Evolutionary conservation across 257 asterid species (phyloP).

Genomic region (Coffea canephora): DNA sequence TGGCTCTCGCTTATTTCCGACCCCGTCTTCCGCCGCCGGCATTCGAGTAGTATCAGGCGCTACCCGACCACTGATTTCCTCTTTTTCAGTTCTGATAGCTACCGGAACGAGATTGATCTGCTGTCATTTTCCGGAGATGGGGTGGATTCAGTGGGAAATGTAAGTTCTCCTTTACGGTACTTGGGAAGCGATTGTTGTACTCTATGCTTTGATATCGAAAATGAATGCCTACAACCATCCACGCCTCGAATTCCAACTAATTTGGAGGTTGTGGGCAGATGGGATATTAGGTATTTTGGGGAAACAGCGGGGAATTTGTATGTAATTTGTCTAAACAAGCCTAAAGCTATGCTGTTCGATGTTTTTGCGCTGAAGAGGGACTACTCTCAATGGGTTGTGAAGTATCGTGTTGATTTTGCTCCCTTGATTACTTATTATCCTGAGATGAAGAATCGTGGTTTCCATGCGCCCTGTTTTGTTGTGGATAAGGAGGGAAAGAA

Average conservation of each 20-base stretch:
- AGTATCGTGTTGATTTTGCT: no score
- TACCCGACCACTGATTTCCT: background rate
- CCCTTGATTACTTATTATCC: background rate
- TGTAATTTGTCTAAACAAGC: background rate
- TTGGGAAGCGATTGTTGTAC: background rate
- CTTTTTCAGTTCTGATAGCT: background rate
- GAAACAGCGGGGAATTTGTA: background rate
- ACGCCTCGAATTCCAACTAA: background rate
- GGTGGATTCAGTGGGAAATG: no score
- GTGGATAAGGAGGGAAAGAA: background rate
- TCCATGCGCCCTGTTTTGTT: background rate
- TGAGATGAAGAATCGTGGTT: background rate
- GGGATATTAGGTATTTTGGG: background rate
- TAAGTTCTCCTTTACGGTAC: no score
- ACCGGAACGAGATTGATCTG: no score
- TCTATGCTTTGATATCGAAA: background rate
- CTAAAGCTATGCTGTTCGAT: background rate
- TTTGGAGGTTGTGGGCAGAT: no score
- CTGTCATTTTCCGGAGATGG: no score
- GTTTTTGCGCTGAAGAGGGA: background rate
- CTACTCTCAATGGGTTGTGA: no score
- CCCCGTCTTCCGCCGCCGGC: conserved; percentile 6
- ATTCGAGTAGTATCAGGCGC: background rate
- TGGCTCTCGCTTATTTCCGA: conserved; percentile 7
- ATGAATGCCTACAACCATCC: background rate